phyloP scores from a whole-genome alignment of 2,329 filamentous ascomycete species.

The Fusarium musae region DNA sequence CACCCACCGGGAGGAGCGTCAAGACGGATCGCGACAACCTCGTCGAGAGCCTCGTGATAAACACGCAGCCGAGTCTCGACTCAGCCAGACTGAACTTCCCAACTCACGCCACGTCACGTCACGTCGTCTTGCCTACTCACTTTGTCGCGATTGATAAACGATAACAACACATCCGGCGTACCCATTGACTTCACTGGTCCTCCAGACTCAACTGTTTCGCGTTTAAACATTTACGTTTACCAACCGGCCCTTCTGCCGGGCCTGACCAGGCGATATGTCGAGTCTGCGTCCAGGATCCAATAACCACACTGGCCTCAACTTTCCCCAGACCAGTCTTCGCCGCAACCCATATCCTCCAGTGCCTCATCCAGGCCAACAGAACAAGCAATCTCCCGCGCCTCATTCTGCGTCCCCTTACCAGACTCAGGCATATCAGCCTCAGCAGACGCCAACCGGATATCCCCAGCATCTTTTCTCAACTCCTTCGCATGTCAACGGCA shows the following conservation, averaged over 20 bases:
- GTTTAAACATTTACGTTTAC: conserved; percentile 22
- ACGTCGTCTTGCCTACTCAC: conserved; percentile 19
- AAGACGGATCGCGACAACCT: conserved; percentile 26
- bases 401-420: conserved; percentile 67
- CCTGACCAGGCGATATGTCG: conserved; percentile 55
- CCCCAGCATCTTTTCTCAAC: conserved; percentile 65
- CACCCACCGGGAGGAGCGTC: conserved; percentile 18
- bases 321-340: conserved; percentile 62
- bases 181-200: conserved; percentile 1
- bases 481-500: conserved; percentile 58
- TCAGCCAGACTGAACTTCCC: neutral
- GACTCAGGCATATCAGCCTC: conserved; percentile 62
- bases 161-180: conserved; percentile 24
- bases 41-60: conserved; percentile 22
- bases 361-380: conserved; percentile 62
- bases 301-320: conserved; percentile 64
- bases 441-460: conserved; percentile 62
- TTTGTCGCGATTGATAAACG: conserved; percentile 25
- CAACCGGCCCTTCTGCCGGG: conserved; percentile 37
- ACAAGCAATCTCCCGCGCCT: conserved; percentile 66
- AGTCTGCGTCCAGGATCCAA: conserved; percentile 63
- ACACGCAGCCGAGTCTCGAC: conserved; percentile 22
- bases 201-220: conserved; percentile 15
- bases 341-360: conserved; percentile 57
- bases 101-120: conserved; percentile 37